A percentile compares a stretch with the other conserved stretches of the same genome.
These are phyloP conservation scores for Hemileccinum hortonii DNA, from an alignment of 1,284 basidiomycete species.

Conservation along the genomic window DNA sequence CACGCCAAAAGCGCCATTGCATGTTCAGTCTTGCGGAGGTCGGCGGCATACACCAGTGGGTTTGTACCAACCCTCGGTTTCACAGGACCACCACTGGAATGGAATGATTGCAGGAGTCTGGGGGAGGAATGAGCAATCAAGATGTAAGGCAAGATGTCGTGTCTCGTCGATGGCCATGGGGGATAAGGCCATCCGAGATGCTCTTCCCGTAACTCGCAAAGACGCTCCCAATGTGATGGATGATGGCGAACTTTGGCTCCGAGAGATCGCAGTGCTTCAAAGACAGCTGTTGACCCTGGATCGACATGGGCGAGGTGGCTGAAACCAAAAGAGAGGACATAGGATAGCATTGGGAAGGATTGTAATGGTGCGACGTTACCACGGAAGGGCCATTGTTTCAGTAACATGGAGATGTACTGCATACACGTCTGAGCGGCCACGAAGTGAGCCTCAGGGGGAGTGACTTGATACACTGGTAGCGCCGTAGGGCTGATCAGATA, in stretches of 20 bases:
- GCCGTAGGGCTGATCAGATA: no score
- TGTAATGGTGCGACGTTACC: no score
- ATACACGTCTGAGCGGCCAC: no score
- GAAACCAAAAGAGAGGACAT: no score
- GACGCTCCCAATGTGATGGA: slow-evolving; percentile 1
- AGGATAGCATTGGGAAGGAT: not conserved
- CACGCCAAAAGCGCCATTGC: not conserved
- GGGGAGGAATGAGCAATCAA: not conserved
- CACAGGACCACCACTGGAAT: not conserved
- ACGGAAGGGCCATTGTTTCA: no score
- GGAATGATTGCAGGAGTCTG: not conserved
- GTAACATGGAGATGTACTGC: no score
- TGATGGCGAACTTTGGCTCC: not conserved
- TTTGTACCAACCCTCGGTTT: not conserved
- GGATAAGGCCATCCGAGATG: no score
- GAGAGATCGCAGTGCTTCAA: not conserved
- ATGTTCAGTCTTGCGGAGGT: not conserved
- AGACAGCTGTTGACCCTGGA: not conserved
- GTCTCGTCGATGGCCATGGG: no score
- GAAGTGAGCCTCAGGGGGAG: no score
- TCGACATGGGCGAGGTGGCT: slow-evolving; percentile 1
- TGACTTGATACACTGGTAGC: no score
- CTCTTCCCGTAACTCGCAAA: no score
- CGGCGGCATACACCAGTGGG: no score
- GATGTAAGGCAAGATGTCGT: not conserved